Percentiles rank a stretch among this genome's conserved stretches.
phyloP scores from a whole-genome alignment of 2,329 filamentous ascomycete genomes.

The Pyrenochaeta sp. region DNA sequence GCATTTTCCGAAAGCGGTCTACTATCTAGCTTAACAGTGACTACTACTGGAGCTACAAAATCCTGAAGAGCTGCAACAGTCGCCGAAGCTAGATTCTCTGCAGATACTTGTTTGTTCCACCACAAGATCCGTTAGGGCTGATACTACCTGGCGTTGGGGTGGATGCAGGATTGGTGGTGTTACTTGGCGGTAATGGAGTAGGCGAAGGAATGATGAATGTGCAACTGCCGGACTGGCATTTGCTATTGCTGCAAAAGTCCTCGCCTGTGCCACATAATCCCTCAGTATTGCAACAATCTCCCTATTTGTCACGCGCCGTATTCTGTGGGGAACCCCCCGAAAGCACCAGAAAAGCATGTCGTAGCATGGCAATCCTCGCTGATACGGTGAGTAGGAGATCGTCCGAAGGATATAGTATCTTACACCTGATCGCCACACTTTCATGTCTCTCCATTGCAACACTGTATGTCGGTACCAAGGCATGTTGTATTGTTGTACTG shows the following conservation, averaged over 20 bases:
- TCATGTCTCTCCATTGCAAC: conserved; percentile 16
- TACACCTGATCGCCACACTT: conserved; percentile 5
- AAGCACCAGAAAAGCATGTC: no score
- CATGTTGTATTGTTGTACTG: conserved; percentile 45
- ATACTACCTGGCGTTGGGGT: background rate
- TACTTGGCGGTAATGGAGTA: background rate
- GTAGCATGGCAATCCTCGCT: no score
- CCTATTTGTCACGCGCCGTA: conserved; percentile 40
- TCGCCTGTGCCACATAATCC: conserved; percentile 17
- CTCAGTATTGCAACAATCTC: conserved; percentile 11
- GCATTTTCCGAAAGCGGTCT: no score
- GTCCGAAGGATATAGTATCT: conserved; percentile 42
- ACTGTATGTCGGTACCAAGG: conserved; percentile 30
- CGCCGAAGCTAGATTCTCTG: no score
- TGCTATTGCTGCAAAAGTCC: conserved; percentile 12
- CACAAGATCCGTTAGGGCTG: conserved; percentile 15
- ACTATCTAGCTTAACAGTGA: no score
- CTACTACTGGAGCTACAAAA: no score
- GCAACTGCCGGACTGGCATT: conserved; percentile 19
- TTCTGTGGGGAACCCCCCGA: no score
- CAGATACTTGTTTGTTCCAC: conserved; percentile 9
- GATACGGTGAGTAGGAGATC: no score
- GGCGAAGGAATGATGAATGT: conserved; percentile 13
- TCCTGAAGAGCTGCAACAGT: no score
- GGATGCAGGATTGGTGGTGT: no score